These are phyloP conservation scores for Diaporthe eres DNA, from an alignment of 2,329 filamentous ascomycete species.

Conservation along the genomic window DNA sequence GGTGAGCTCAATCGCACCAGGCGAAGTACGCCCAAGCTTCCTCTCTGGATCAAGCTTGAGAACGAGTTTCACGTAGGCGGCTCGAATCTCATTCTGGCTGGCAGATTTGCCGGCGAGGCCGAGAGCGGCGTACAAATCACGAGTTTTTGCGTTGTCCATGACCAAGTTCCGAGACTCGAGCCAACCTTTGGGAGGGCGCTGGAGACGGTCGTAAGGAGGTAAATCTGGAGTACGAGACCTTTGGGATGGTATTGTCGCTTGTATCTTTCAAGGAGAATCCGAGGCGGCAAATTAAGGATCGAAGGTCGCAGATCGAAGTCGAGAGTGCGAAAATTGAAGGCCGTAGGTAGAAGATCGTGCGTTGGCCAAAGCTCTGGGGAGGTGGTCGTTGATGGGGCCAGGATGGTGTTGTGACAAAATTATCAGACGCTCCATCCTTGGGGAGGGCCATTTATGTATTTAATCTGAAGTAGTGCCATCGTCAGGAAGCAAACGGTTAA, in stretches of 20 bases:
- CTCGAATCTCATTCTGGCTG: background rate
- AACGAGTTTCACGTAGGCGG: background rate
- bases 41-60: background rate
- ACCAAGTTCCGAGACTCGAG: background rate
- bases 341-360: background rate
- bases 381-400: background rate
- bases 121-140: background rate
- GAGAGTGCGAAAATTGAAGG: background rate
- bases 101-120: background rate
- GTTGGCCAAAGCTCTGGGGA: background rate
- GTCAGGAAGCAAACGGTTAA: background rate
- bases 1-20: background rate
- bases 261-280: background rate
- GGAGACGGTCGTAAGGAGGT: background rate
- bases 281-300: background rate
- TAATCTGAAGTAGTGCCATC: background rate
- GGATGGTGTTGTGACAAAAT: background rate
- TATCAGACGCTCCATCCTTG: background rate
- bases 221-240: too few species aligned
- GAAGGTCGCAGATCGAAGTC: background rate
- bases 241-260: background rate
- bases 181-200: background rate
- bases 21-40: background rate
- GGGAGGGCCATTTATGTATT: background rate
- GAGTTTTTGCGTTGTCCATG: background rate